Conservation (phyloP, 139 green algal species). For the Desmodesmus armatus region DNA sequence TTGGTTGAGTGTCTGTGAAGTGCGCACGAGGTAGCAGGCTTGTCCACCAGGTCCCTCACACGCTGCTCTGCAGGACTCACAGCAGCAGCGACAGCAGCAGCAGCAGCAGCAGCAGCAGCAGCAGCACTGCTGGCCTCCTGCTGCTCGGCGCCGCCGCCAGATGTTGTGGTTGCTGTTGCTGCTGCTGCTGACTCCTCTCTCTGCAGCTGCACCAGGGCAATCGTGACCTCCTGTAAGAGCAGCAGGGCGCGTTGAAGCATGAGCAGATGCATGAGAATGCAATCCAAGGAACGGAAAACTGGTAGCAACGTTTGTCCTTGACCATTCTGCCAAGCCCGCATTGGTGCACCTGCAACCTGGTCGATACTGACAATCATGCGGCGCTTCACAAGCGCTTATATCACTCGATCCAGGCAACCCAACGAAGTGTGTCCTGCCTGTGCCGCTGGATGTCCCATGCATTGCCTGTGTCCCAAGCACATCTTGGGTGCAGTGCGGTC, state of each 20-base stretch:
- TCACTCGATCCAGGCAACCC: too few species aligned
- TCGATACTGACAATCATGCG: too few species aligned
- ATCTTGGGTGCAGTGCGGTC: too few species aligned
- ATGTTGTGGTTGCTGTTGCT: slow-evolving; percentile 11
- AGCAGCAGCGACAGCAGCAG: neutral
- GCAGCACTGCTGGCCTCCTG: neutral
- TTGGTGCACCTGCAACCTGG: too few species aligned
- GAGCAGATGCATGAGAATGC: neutral
- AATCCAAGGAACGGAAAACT: too few species aligned
- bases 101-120: neutral
- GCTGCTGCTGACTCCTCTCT: neutral
- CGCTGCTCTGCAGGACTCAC: neutral
- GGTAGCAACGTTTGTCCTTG: too few species aligned
- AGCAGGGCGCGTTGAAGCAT: neutral
- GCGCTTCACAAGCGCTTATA: too few species aligned
- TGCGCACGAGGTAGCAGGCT: slow-evolving; percentile 13
- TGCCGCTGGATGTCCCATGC: too few species aligned
- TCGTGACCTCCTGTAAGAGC: neutral
- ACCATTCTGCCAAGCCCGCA: too few species aligned
- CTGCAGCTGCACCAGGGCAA: slow-evolving; percentile 17
- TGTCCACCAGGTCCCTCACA: slow-evolving; percentile 9
- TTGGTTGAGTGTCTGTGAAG: slow-evolving; percentile 24
- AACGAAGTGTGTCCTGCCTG: too few species aligned
- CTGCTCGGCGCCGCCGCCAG: neutral
- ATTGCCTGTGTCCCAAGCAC: too few species aligned